phyloP scores from a whole-genome alignment of 2,329 filamentous ascomycete genomes.

The Hyphodiscus sp. region DNA sequence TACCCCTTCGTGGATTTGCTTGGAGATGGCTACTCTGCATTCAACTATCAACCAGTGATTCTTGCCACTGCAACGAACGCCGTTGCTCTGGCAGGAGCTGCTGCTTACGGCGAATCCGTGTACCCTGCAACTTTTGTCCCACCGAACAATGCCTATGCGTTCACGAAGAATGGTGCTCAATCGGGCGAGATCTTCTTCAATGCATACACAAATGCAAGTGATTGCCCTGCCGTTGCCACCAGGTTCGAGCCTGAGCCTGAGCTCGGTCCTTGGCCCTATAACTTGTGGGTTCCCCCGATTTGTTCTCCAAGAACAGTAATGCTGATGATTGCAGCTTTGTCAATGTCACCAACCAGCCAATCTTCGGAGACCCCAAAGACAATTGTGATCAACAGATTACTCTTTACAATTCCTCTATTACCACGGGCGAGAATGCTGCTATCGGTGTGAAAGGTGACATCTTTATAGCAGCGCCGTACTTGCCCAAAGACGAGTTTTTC shows the following conservation, averaged over 20 bases:
- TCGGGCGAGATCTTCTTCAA: conserved; percentile 6
- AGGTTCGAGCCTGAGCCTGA: background rate
- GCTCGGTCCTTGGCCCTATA: conserved; percentile 4
- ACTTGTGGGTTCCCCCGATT: conserved; percentile 23
- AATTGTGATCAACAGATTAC: conserved; percentile 39
- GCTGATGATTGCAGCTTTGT: conserved; percentile 32
- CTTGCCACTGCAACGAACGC: background rate
- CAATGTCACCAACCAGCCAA: conserved; percentile 50
- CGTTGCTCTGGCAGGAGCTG: background rate
- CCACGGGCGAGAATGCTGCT: conserved; percentile 28
- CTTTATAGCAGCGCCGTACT: conserved; percentile 25
- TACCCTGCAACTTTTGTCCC: conserved; percentile 7
- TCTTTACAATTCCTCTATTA: conserved; percentile 40
- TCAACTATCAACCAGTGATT: conserved; percentile 17
- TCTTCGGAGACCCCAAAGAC: conserved; percentile 34
- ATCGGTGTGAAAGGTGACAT: conserved; percentile 31
- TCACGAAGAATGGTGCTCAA: background rate
- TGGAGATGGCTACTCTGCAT: conserved; percentile 43
- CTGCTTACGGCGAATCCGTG: conserved; percentile 1
- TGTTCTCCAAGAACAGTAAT: conserved; percentile 10
- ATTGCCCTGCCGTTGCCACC: background rate
- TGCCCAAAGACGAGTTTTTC: conserved; percentile 28
- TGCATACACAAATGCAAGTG: conserved; percentile 5
- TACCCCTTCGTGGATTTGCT: conserved; percentile 51
- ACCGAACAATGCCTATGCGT: conserved; percentile 9